phyloP scores from a whole-genome alignment of 148 eudicot species.

The Rhododendron griersonianum region DNA sequence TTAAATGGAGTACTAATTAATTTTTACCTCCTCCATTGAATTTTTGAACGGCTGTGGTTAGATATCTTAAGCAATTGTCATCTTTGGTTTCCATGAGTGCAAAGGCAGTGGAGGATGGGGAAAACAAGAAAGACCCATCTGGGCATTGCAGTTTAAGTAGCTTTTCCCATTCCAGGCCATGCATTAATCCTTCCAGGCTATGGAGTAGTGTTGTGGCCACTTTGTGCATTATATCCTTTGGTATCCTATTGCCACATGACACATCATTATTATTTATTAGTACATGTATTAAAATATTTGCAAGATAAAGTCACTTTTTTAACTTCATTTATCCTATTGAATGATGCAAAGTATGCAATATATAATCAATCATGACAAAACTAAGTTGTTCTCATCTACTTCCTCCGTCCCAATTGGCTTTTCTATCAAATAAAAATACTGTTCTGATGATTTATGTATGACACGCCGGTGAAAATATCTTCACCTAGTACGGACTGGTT shows the following conservation, averaged over 20 bases:
- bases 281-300: not conserved
- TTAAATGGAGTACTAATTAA: no score
- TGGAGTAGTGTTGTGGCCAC: slow-evolving; percentile 83
- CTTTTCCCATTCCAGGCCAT: slow-evolving; percentile 68
- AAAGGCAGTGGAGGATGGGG: slow-evolving; percentile 94
- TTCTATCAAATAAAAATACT: no score
- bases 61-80: slow-evolving; percentile 57
- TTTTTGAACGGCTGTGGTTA: slow-evolving; percentile 41
- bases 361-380: not conserved
- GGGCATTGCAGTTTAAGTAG: slow-evolving; percentile 56
- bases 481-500: not conserved
- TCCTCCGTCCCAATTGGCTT: no score
- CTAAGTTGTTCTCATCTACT: not conserved
- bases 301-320: slow-evolving; percentile 5
- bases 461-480: not conserved
- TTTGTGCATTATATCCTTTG: slow-evolving; percentile 63
- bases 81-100: slow-evolving; percentile 86
- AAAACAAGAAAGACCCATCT: slow-evolving; percentile 90
- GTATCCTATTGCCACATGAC: slow-evolving; percentile 48
- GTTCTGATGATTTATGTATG: no score
- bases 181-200: slow-evolving; percentile 77
- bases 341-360: not conserved
- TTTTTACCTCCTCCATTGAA: slow-evolving; percentile 86
- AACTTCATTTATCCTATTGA: not conserved
- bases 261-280: not conserved